These are phyloP conservation scores for Mucuna pruriens DNA, from an alignment of 306 rosid genomes.

Conservation along the genomic window DNA sequence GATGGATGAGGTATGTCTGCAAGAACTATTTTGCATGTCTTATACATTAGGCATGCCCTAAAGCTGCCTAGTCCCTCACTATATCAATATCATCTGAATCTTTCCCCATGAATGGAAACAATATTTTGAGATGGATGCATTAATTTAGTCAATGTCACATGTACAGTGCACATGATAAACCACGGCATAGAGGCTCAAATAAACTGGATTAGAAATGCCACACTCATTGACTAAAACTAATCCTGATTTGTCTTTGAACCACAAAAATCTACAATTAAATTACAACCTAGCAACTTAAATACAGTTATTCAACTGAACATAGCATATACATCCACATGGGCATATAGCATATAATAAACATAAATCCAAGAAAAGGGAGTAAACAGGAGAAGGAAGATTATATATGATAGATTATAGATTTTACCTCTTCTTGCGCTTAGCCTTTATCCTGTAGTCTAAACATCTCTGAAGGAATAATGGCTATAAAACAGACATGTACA, in stretches of 20 bases:
- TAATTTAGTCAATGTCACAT: background rate
- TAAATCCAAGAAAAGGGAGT: constrained; percentile 9
- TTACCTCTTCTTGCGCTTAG: constrained; percentile 77
- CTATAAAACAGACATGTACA: constrained; percentile 50
- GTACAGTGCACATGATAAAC: background rate
- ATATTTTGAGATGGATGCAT: constrained; percentile 7
- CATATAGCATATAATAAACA: background rate
- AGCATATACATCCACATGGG: constrained; percentile 9
- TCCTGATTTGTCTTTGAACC: background rate
- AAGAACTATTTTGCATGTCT: constrained; percentile 12
- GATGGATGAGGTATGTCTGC: constrained; percentile 25
- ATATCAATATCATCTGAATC: constrained; percentile 16
- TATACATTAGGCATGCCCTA: background rate
- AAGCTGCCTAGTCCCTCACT: constrained; percentile 11
- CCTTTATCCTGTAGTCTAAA: constrained; percentile 70
- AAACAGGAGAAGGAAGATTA: constrained; percentile 10
- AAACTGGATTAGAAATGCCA: constrained; percentile 15
- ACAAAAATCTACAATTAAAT: background rate
- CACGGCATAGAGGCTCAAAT: constrained; percentile 8
- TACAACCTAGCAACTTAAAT: constrained; percentile 16
- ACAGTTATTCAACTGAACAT: background rate
- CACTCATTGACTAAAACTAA: background rate
- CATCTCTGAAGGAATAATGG: constrained; percentile 76
- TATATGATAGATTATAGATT: constrained; percentile 27
- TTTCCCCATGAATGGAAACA: constrained; percentile 1